Base-by-base conservation (phyloP, 148 eudicot species). In the Fallopia convolvulus region DNA sequence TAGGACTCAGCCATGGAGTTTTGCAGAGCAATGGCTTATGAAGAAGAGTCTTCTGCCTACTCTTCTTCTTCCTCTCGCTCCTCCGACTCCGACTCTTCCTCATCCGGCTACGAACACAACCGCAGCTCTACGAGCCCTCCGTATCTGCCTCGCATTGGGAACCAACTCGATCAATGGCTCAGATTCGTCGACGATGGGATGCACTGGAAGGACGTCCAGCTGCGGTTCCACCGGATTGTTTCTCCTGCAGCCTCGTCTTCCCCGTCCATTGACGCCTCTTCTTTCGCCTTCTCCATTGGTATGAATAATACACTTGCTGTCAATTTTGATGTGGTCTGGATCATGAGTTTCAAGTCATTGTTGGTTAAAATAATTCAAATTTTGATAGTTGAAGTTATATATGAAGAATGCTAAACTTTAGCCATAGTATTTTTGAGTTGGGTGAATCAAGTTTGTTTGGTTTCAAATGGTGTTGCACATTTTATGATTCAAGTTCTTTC, bases 401-500 rank as follows among this genome's bases (percentile, higher is more conserved):
- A 36, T 36, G 39, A 36, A 12, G 11, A 32, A 21, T 18, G 13
- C 23, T 20, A 8, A 8, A 20, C 55, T 44, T 21, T 17, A 56
- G 66, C 53, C 79, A 72, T 44, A 44, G 0, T 6, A 78, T 32
- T 66, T 73, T 70, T 79, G 47, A 81, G 84, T 74, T 79, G 76
- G 12, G 60, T 84, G 42, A 75, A 79, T 53, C 78, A 8, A 77
- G 77, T 9, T 47, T 47, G 47, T 33, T 70, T 23, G 42, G 23
- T 8, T 63, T 14, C 40, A 11, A 60, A 74, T 48, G 74, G 56
- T 58, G 81, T 46, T 48, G 73, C 70, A 71, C 15, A 48, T 84
- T 70, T 80, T 40, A 84, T 9, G 68, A 78, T 32, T 81, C 61
- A 83, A 79, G 53, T 50, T 78, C 66, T 72, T 78, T 78, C 81